Evolutionary conservation across 192 early-diverging fungal species (phyloP), one percentile per base, ranked within the genome.

Genomic region (Geranomyces michiganensis): DNA sequence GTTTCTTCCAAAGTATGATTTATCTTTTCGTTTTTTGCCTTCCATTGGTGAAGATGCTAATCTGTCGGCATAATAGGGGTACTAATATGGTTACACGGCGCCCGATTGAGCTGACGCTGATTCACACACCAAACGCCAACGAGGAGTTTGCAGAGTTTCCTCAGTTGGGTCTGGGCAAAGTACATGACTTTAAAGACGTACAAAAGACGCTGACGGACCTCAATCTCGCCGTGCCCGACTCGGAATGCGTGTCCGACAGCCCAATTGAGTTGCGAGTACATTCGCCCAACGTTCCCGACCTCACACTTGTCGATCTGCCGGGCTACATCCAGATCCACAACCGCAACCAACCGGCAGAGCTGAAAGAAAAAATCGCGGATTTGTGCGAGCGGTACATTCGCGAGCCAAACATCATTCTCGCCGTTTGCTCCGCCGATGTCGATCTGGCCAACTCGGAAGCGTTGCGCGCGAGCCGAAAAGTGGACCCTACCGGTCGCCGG

Each of bases 391-490:
- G 93, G 68, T 98, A 99, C 71, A 96, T 97, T 79, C 87, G 85
- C 45, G 97, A 99, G 76, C 94, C 94, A 43, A 99, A 96, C 75
- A 97, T 99, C 71, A 97, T 99, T 72, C 82, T 99, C 48, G 94
- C 97, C 0, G 97, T 99, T 14, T 97, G 93, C 32, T 92, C 96
- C 14, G 97, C 96, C 24, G 97, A 97, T 80, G 92, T 92, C 13
- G 97, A 99, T 84, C 81, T 99, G 45, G 97, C 97, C 73, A 99
- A 99, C 85, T 98, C 96, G 10, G 96, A 97, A 73, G 97, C 95
- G 14, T 82, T 99, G 53, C 91, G 95, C 72, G 81, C 96, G n/a
- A 94, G 93, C 31, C 90, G 96, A 51, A 95, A 96, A 78, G 91
- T 94, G 27, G 97, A 99, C 77, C 97, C 97, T 5, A 88, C 93